Conservation (phyloP, 2,329 filamentous ascomycete species). For the Aspergillus novoparasiticus region DNA sequence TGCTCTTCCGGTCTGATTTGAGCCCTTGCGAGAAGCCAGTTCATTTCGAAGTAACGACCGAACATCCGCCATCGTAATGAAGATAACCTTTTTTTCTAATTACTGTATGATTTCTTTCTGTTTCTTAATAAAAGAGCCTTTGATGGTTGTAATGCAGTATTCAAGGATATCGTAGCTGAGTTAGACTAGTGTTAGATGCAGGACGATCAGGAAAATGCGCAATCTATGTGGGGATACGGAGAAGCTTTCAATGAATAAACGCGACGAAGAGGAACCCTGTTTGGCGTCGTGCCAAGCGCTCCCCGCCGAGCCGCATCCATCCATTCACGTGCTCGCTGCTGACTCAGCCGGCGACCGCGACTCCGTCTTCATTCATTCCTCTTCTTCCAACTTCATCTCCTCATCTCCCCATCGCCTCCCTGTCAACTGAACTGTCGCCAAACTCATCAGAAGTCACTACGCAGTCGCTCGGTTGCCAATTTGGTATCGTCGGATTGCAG, state of each 20-base stretch:
- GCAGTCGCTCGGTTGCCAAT: neutral
- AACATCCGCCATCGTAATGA: conserved; percentile 69
- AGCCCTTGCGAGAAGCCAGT: conserved; percentile 71
- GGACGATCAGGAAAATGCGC: conserved; percentile 9
- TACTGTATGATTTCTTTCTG: neutral
- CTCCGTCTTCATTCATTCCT: conserved; percentile 10
- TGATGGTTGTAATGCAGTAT: neutral
- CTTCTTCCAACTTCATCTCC: conserved; percentile 12
- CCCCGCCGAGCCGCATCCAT: conserved; percentile 19
- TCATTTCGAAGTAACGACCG: conserved; percentile 78
- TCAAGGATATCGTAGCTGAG: neutral
- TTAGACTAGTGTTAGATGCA: neutral
- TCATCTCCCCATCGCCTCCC: conserved; percentile 4
- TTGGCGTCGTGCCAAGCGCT: conserved; percentile 25
- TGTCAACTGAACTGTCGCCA: conserved; percentile 3
- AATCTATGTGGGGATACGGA: conserved; percentile 27
- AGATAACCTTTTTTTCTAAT: neutral
- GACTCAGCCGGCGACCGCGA: conserved; percentile 17
- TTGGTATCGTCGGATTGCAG: neutral
- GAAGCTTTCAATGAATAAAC: conserved; percentile 24
- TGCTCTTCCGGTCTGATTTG: conserved; percentile 53
- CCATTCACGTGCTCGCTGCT: conserved; percentile 21
- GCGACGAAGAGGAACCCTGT: conserved; percentile 19
- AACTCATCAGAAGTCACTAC: neutral
- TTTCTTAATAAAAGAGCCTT: neutral